Conservation (phyloP, 2,329 filamentous ascomycete species). For the Fusarium marasasianum region DNA sequence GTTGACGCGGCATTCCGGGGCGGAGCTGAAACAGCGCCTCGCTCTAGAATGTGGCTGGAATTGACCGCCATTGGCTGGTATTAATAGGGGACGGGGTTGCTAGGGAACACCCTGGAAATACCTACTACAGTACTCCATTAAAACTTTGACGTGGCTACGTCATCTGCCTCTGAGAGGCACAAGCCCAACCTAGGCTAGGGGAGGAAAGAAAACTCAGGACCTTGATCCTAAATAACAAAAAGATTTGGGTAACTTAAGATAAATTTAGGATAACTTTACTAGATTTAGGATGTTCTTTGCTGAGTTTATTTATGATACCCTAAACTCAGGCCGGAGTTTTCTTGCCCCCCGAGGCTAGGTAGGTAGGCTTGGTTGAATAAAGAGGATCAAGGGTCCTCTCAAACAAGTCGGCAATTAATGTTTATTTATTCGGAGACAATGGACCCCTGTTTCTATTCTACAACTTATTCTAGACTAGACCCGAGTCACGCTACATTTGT, state of each 20-base stretch:
- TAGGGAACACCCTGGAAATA: conserved; percentile 26
- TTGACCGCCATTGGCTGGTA: conserved; percentile 30
- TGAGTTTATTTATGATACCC: too few species aligned
- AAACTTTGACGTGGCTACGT: conserved; percentile 27
- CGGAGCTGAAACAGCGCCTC: conserved; percentile 44
- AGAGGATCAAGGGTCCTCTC: conserved; percentile 1
- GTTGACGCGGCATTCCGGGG: conserved; percentile 45
- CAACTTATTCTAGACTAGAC: background rate
- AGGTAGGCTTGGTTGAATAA: background rate
- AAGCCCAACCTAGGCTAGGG: too few species aligned
- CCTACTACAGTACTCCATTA: background rate
- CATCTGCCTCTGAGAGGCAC: conserved; percentile 3
- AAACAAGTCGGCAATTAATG: background rate
- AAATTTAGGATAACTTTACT: too few species aligned
- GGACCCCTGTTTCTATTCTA: background rate
- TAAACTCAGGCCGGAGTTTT: too few species aligned
- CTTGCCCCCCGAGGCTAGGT: too few species aligned
- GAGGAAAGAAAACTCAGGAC: too few species aligned
- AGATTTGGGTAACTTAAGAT: too few species aligned
- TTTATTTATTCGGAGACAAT: background rate
- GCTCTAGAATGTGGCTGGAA: conserved; percentile 39
- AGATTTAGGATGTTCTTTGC: too few species aligned
- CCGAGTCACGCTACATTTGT: background rate
- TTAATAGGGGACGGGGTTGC: conserved; percentile 36
- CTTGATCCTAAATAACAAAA: too few species aligned